Base-by-base conservation (phyloP, 768 basidiomycete species). In the Tricholoma hemisulphureum region DNA sequence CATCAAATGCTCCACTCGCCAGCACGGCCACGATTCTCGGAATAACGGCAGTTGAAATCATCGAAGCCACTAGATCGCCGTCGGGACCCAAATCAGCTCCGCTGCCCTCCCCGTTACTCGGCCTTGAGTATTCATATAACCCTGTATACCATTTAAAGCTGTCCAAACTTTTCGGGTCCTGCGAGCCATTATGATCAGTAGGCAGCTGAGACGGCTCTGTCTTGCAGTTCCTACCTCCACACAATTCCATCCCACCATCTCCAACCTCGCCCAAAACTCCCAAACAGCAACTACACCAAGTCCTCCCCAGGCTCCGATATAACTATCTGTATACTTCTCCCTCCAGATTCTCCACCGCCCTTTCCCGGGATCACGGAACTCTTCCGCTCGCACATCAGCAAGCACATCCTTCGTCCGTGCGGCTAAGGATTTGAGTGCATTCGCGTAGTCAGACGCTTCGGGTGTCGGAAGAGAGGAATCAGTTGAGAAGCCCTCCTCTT, bases 241-340 rank as follows among this genome's bases (percentile, higher is more conserved):
- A 46, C 90, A 92, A 69, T 94, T 85, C 95, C 95, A 97, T 3
- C 88, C 90, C 10, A 93, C 73, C 61, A 87, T 80, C 73, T 98
- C 95, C 57, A 93, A 75, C 55, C 93, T 78, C n/a, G 85, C 85
- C 92, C 93, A 95, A 69, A 95, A 96, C 71, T 95, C 94, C 93
- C 94, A 96, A 49, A 91, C 91, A 51, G 87, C 87, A 1, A 95
- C 86, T 41, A 94, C 80, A 0, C 88, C 93, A 54, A 95, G 75
- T 4, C 94, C 91, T 48, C 95, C 95, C 93, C 91, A 98, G 4
- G 95, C 95, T 35, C 89, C 87, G 2, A 80, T 75, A 73, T 96
- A 98, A 58, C 83, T 93, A 60, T 98, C 95, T 5, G 77, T 77
- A 63, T 88, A 93, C 60, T 78, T 80, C 59, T 82, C 78, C 53